These are phyloP conservation scores for Pythium chondricola DNA, from an alignment of 352 stramenopile species.

Conservation along the genomic window DNA sequence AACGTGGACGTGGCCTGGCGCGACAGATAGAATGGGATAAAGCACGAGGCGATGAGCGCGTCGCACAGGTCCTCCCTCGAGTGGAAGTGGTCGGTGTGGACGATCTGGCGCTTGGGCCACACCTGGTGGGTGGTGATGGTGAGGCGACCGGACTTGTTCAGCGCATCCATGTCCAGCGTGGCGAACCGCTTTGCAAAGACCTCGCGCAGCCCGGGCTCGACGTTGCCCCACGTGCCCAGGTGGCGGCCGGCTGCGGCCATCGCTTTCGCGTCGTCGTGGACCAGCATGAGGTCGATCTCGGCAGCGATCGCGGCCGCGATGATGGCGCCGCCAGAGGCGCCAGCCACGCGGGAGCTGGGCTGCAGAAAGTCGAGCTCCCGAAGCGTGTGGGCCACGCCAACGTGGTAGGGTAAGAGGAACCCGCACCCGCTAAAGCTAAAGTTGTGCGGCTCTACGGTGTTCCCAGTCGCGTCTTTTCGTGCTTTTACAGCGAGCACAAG, in stretches of 20 bases:
- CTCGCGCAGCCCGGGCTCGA: slow-evolving; percentile 50
- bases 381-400: slow-evolving; percentile 60
- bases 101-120: slow-evolving; percentile 47
- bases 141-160: slow-evolving; percentile 45
- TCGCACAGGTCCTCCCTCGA: slow-evolving; percentile 56
- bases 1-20: slow-evolving; percentile 39
- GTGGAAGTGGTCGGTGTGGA: slow-evolving; percentile 51
- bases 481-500: slow-evolving; percentile 56
- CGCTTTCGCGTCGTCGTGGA: slow-evolving; percentile 53
- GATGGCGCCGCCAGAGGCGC: slow-evolving; percentile 68
- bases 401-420: slow-evolving; percentile 77
- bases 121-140: slow-evolving; percentile 65
- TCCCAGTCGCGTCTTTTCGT: slow-evolving; percentile 25
- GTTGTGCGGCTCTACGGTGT: slow-evolving; percentile 17
- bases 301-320: slow-evolving; percentile 54
- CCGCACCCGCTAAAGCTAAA: slow-evolving; percentile 78
- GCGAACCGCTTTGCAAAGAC: slow-evolving; percentile 52
- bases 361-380: slow-evolving; percentile 43
- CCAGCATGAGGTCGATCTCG: slow-evolving; percentile 37
- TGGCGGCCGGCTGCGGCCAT: slow-evolving; percentile 47
- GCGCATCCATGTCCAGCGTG: slow-evolving; percentile 27
- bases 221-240: slow-evolving; percentile 56
- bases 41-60: slow-evolving; percentile 66
- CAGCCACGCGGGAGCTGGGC: slow-evolving; percentile 46
- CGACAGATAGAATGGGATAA: slow-evolving; percentile 73